A percentile compares a stretch with the other conserved stretches of the same genome.
phyloP scores from a whole-genome alignment of 495 filamentous ascomycete genomes.

The Hyaloscypha variabilis region DNA sequence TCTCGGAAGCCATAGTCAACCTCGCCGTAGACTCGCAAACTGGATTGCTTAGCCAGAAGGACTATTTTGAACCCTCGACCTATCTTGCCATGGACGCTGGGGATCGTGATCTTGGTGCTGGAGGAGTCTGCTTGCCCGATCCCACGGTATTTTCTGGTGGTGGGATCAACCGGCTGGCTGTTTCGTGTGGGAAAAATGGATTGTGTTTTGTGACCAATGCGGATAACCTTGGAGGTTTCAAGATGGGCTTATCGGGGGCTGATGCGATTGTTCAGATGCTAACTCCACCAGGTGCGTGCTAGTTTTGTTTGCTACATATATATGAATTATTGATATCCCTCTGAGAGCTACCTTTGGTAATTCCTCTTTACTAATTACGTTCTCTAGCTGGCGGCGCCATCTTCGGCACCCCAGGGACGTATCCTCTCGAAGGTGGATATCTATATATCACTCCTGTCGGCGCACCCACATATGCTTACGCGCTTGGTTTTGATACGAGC shows the following conservation, averaged over 20 bases:
- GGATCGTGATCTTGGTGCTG: neutral
- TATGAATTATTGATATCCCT: too few relatives aligned
- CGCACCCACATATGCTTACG: too few relatives aligned
- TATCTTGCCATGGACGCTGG: neutral
- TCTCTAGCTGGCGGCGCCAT: slow-evolving; percentile 11
- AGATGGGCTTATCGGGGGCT: neutral
- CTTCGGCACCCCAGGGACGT: neutral
- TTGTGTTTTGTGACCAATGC: neutral
- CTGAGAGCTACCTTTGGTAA: too few relatives aligned
- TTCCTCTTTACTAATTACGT: slow-evolving; percentile 1
- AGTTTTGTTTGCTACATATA: too few relatives aligned
- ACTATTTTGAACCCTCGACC: slow-evolving; percentile 30
- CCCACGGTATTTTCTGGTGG: neutral
- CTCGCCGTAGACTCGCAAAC: neutral
- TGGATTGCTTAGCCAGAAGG: slow-evolving; percentile 25
- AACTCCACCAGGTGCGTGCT: too few relatives aligned
- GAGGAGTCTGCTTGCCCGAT: neutral
- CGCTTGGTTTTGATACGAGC: too few relatives aligned
- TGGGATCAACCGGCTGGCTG: neutral
- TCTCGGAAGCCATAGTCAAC: neutral
- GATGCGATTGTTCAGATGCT: too few relatives aligned
- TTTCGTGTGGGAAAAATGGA: neutral
- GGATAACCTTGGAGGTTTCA: neutral
- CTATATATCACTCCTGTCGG: neutral
- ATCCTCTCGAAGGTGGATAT: too few relatives aligned